Evolutionary conservation across 768 basidiomycete genomes (phyloP).

Genomic region (Suillus ampliporus): DNA sequence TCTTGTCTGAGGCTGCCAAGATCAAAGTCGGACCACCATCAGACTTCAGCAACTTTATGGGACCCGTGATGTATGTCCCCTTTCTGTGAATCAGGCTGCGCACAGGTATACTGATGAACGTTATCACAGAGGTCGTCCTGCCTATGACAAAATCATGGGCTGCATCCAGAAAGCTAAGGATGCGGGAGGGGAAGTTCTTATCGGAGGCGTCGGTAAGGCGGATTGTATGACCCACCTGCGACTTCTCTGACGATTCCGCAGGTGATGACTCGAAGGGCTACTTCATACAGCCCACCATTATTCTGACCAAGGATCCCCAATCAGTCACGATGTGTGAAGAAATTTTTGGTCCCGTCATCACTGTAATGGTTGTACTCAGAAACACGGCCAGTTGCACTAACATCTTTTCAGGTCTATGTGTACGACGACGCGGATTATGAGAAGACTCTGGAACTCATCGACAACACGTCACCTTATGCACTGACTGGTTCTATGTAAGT

Average conservation of each 20-base stretch:
- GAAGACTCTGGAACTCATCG: conserved; percentile 84
- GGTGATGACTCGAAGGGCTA: conserved; percentile 92
- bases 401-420: conserved; percentile 69
- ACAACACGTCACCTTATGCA: conserved; percentile 85
- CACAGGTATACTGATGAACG: background rate
- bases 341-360: conserved; percentile 96
- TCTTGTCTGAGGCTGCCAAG: conserved; percentile 76
- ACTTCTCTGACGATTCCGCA: conserved; percentile 28
- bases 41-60: conserved; percentile 88
- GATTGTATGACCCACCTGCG: background rate
- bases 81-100: background rate
- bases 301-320: conserved; percentile 88
- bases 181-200: conserved; percentile 87
- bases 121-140: conserved; percentile 68
- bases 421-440: conserved; percentile 90
- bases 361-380: conserved; percentile 51
- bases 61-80: conserved; percentile 87
- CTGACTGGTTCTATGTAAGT: conserved; percentile 94
- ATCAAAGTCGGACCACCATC: conserved; percentile 83
- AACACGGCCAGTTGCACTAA: conserved; percentile 6
- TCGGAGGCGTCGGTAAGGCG: conserved; percentile 78
- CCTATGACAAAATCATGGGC: conserved; percentile 84
- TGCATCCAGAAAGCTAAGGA: conserved; percentile 89
- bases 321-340: conserved; percentile 92
- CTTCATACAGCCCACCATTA: conserved; percentile 94